Evolutionary conservation across 139 green algal species (phyloP).

Genomic region (Chlorella sp.): DNA sequence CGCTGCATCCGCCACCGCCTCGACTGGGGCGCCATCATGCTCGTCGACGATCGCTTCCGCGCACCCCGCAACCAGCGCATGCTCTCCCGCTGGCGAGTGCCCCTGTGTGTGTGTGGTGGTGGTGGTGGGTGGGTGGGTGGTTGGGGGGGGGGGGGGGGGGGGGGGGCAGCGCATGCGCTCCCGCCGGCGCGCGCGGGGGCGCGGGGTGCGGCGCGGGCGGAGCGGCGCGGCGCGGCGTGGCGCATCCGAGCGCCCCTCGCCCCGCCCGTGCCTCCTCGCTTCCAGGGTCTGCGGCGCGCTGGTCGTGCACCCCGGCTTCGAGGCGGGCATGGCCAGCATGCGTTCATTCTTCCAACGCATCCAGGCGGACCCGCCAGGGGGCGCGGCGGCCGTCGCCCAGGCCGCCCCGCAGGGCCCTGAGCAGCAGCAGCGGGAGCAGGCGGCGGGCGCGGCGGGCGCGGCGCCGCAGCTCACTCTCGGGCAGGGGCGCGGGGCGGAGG

Average conservation of each 20-base stretch:
- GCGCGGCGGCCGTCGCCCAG: background rate
- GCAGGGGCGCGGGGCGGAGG: constrained; percentile 7
- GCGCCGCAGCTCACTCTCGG: background rate
- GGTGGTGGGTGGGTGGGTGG: background rate
- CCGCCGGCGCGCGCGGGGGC: background rate
- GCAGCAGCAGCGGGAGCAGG: background rate
- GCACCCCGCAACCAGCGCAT: constrained; percentile 43
- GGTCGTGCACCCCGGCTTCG: constrained; percentile 36
- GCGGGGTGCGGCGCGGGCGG: too few species aligned
- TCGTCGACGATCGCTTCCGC: constrained; percentile 88
- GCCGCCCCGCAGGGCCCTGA: background rate
- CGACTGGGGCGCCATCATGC: constrained; percentile 95
- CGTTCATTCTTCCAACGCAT: constrained; percentile 57
- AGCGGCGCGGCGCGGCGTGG: too few species aligned
- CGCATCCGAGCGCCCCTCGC: too few species aligned
- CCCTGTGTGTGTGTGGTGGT: background rate
- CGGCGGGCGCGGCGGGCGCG: background rate
- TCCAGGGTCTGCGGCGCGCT: constrained; percentile 38
- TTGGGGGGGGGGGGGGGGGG: background rate
- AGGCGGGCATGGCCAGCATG: constrained; percentile 42
- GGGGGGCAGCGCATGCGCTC: background rate
- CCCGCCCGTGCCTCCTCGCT: background rate
- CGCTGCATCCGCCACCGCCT: constrained; percentile 92
- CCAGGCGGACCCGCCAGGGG: constrained; percentile 49
- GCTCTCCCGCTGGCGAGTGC: constrained; percentile 69